A percentile compares a stretch with the other conserved stretches of the same genome.
phyloP scores from a whole-genome alignment of 352 stramenopile genomes.

The Globisporangium lucens region DNA sequence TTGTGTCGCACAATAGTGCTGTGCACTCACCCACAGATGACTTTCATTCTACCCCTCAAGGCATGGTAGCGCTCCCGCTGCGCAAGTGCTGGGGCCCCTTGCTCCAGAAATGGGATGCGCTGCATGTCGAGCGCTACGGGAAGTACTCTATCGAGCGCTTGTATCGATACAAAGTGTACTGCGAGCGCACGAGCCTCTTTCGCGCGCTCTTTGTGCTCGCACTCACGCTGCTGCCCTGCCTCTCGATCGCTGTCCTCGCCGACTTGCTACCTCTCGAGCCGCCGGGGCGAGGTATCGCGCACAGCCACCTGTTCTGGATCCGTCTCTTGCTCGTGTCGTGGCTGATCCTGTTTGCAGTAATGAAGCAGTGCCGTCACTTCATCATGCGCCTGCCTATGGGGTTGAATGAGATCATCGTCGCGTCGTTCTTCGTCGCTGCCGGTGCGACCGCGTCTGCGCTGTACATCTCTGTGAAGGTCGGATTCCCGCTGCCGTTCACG shows the following conservation, averaged over 20 bases:
- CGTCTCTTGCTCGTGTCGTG: background rate
- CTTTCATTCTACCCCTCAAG: background rate
- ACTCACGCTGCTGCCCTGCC: slow-evolving; percentile 11
- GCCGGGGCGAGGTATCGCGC: background rate
- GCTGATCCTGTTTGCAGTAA: slow-evolving; percentile 12
- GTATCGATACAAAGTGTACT: background rate
- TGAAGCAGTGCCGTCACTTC: slow-evolving; percentile 15
- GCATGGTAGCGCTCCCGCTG: background rate
- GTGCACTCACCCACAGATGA: too few relatives aligned
- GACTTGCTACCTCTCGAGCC: slow-evolving; percentile 11
- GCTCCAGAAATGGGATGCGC: background rate
- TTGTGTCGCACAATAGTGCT: too few relatives aligned
- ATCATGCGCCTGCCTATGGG: background rate
- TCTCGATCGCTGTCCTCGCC: background rate
- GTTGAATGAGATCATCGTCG: background rate
- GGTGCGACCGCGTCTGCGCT: background rate
- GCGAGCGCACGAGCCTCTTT: background rate
- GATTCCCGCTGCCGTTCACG: slow-evolving; percentile 1
- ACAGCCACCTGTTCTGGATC: slow-evolving; percentile 12
- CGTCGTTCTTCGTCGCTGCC: background rate
- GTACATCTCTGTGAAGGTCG: background rate
- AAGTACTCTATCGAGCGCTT: slow-evolving; percentile 17
- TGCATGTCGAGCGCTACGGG: slow-evolving; percentile 16
- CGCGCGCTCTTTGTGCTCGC: slow-evolving; percentile 5
- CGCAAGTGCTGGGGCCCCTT: background rate